Base-by-base conservation (phyloP, 495 filamentous ascomycete species). In the Podospora conica region DNA sequence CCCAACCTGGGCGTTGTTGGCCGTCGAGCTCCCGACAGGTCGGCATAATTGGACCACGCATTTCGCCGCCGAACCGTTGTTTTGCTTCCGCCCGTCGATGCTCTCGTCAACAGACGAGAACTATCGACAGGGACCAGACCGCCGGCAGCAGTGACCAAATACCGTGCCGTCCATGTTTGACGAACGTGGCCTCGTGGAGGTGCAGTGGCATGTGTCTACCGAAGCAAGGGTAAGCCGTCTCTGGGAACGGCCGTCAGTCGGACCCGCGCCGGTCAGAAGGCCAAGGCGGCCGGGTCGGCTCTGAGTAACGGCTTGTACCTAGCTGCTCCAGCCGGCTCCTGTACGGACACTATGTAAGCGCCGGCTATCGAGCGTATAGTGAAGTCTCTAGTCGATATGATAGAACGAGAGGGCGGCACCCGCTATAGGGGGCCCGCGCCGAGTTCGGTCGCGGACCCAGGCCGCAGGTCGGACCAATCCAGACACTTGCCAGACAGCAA, bases 151-250 rank as follows among this genome's bases (percentile, higher is more conserved):
- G 28, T 21, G 22, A 53, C 15, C 61, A 65, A 64, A 62, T 63
- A 65, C 66, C 64, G 64, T 71, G 66, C 69, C 69, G 66, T 55
- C 22, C 23, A 31, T 18, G 11, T 55, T 28, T 25, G 55, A 61
- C 21, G 7, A 57, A 65, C n/a, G 40, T 12, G 21, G 24, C 20
- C 55, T 22, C 29, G 25, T 63, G 20, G 33, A 27, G 20, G n/a
- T 48, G 48, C n/a, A n/a, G n/a, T n/a, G n/a, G n/a, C n/a, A n/a
- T n/a, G 27, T 59, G 57, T 27, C 54, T 66, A 61, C 57, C 61
- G 53, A 66, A 48, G 5, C 28, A 48, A 67, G 20, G 57, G 53
- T 48, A 22, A 33, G n/a, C 54, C 24, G 9, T 23, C 3, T 11
- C 27, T 56, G 58, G 20, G 25, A 10, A 29, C 33, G 54, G 9